Conservation (phyloP, 345 rosid species). For the Eucalyptus albens region DNA sequence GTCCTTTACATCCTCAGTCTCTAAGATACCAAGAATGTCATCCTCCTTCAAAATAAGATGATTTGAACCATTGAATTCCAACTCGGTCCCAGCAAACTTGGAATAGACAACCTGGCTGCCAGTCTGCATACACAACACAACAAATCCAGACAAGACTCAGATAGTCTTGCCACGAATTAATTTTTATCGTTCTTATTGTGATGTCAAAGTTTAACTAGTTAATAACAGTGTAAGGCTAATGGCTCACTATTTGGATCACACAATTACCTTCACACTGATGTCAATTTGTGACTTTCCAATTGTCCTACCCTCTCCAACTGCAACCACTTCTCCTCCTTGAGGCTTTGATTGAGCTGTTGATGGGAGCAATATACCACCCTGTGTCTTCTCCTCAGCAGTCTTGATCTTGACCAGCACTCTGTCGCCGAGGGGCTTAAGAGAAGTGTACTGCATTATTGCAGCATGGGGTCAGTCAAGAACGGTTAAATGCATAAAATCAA, state of each 20-base stretch:
- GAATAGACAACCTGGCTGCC: slow-evolving; percentile 76
- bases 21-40: slow-evolving; percentile 89
- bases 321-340: slow-evolving; percentile 90
- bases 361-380: slow-evolving; percentile 84
- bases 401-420: slow-evolving; percentile 84
- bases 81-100: slow-evolving; percentile 86
- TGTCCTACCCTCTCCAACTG: slow-evolving; percentile 80
- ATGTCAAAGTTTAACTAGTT: not conserved
- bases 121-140: slow-evolving; percentile 26
- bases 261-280: slow-evolving; percentile 36
- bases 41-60: slow-evolving; percentile 91
- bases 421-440: slow-evolving; percentile 78
- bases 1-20: slow-evolving; percentile 82
- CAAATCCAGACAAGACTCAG: not conserved
- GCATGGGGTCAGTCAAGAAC: not conserved
- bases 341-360: slow-evolving; percentile 75
- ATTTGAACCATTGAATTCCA: slow-evolving; percentile 63
- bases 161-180: not conserved
- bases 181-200: not conserved
- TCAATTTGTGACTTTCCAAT: slow-evolving; percentile 51
- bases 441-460: slow-evolving; percentile 38
- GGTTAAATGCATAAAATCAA: not conserved
- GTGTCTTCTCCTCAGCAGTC: slow-evolving; percentile 67
- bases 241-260: not conserved
- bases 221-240: not conserved